These are phyloP conservation scores for Globisporangium parvum DNA, from an alignment of 352 stramenopile species.

Conservation along the genomic window DNA sequence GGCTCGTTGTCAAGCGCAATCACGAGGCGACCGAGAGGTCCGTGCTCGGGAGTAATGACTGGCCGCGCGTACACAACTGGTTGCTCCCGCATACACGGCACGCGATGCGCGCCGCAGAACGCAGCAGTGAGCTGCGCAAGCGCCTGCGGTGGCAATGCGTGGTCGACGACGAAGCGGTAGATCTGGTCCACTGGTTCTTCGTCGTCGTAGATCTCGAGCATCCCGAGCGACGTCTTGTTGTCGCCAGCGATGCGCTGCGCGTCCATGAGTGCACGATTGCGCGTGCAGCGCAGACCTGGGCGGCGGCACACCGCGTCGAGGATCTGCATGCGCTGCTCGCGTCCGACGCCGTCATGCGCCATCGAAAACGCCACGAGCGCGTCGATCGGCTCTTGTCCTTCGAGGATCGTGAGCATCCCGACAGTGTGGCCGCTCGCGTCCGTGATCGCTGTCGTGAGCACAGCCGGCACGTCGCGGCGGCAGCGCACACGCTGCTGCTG, in stretches of 20 bases:
- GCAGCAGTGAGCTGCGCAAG: slow-evolving; percentile 34
- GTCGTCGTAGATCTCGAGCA: slow-evolving; percentile 63
- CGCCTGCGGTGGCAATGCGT: slow-evolving; percentile 23
- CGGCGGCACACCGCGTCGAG: no score
- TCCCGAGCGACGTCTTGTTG: slow-evolving; percentile 14
- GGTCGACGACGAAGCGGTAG: slow-evolving; percentile 58
- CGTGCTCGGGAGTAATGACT: slow-evolving; percentile 23
- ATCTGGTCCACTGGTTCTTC: slow-evolving; percentile 61
- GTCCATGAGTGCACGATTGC: slow-evolving; percentile 33
- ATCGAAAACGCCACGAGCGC: no score
- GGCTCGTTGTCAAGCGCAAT: slow-evolving; percentile 49
- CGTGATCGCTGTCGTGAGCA: no score
- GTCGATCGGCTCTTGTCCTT: no score
- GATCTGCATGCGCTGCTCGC: no score
- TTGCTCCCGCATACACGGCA: slow-evolving; percentile 28
- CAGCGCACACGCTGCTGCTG: neutral
- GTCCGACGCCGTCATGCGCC: no score
- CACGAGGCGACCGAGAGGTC: slow-evolving; percentile 34
- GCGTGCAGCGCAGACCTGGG: slow-evolving; percentile 29
- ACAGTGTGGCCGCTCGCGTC: no score
- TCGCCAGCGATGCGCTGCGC: slow-evolving; percentile 33
- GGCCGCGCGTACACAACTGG: slow-evolving; percentile 48
- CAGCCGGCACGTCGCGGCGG: no score
- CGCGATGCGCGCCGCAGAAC: slow-evolving; percentile 21
- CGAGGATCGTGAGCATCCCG: no score